Evolutionary conservation across 2,329 filamentous ascomycete species (phyloP), one percentile per base, ranked within the genome.

Genomic region (Lasiodiplodia sp.): DNA sequence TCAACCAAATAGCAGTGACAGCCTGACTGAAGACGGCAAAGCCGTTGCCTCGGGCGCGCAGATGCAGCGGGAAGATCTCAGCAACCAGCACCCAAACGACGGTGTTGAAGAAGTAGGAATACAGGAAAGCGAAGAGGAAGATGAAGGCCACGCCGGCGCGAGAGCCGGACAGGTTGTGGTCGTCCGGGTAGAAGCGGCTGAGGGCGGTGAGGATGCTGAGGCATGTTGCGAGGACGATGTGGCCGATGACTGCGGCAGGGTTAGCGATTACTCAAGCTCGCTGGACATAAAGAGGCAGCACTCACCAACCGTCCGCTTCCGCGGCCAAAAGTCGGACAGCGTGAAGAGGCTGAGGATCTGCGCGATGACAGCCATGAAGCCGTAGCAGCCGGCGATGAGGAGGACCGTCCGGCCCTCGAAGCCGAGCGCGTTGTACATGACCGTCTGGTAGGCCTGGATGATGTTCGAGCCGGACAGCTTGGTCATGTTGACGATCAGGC

Each of bases 41-140:
- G 1, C 73, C 74, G 25, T 76, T 70, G 23, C 77, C 77, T 21
- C 75, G 75, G 4, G 75, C 74, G 5, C 78, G 75, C 16, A 78
- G 72, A 62, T 75, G 73, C 34, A 76, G 72, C 0, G 78, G 78
- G 55, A 81, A 80, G 4, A 78, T 56, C 63, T 81, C 79, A 0
- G 75, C 74, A 0, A 77, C 72, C 2, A 80, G 73, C 10, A 79
- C 77, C 73, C 75, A 80, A 16, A 79, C 70, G 37, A 74, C 79
- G 11, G 75, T 73, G 69, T 81, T 81, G 72, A 81, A 81, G 69
- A 80, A 79, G 25, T 79, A 68, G 6, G 79, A 79, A 69, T 79
- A 81, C 10, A 71, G 72, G 51, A 73, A 71, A 4, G 78, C 80
- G 72, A 78, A 81, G 16, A 81, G 62, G 71, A 81, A 81, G 47